Evolutionary conservation across 2,329 filamentous ascomycete species (phyloP).

Genomic region (Metarhizium rileyi): DNA sequence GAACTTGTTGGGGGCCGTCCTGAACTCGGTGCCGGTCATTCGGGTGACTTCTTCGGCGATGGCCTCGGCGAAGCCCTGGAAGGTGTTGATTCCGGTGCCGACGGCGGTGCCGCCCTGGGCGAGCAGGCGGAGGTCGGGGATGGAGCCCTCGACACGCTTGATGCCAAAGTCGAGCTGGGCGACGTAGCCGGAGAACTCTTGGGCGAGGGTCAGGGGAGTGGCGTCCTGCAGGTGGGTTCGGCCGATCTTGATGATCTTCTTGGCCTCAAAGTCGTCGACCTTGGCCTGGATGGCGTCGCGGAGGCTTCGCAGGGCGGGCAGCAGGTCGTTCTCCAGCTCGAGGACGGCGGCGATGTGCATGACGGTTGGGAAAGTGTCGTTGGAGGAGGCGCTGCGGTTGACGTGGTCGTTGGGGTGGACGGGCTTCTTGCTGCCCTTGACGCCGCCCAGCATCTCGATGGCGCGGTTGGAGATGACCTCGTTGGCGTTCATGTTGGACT

Average conservation of each 20-base stretch:
- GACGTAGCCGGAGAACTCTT: conserved; percentile 97
- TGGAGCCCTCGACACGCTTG: conserved; percentile 69
- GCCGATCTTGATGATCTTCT: conserved; percentile 97
- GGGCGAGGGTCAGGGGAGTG: conserved; percentile 86
- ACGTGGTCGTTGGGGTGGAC: conserved; percentile 99
- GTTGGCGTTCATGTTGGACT: conserved; percentile 99
- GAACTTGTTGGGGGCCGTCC: conserved; percentile 98
- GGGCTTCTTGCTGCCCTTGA: conserved; percentile 93
- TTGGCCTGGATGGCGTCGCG: conserved; percentile 80
- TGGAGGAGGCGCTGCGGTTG: conserved; percentile 97
- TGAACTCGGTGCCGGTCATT: conserved; percentile 88
- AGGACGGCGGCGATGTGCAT: conserved; percentile 99
- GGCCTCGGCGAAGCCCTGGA: conserved; percentile 87
- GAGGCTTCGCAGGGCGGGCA: conserved; percentile 75
- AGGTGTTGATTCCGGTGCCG: conserved; percentile 95
- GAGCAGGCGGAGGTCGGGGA: conserved; percentile 77
- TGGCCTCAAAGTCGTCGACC: conserved; percentile 73
- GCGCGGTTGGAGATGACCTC: conserved; percentile 99
- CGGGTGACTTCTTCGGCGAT: conserved; percentile 85
- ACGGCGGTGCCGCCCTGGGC: conserved; percentile 96
- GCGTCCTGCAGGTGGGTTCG: conserved; percentile 96
- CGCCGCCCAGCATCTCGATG: conserved; percentile 91
- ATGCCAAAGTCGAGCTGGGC: conserved; percentile 88
- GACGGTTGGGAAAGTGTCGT: conserved; percentile 98
- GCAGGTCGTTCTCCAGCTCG: conserved; percentile 76